Evolutionary conservation across 352 stramenopile species (phyloP).

Genomic region (Phytophthora vignae): DNA sequence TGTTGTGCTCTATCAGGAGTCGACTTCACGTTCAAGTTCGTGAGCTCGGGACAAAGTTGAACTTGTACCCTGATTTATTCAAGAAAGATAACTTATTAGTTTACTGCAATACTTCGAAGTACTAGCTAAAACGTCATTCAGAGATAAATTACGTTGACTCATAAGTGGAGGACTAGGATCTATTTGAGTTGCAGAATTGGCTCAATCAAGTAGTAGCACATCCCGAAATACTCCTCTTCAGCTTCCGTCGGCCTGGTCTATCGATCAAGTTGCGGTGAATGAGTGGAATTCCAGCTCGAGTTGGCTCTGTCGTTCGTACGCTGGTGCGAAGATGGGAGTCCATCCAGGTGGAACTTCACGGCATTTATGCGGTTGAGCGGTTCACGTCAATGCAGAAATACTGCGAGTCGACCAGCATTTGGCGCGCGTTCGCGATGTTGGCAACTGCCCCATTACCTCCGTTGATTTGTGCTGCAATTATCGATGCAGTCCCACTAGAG

Average conservation of each 20-base stretch:
- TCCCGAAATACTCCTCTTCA: constrained; percentile 1
- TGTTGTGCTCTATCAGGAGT: neutral
- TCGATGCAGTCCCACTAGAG: constrained; percentile 19
- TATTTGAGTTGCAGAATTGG: no score
- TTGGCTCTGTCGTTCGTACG: constrained; percentile 8
- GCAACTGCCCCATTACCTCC: constrained; percentile 3
- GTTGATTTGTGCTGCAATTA: constrained; percentile 16
- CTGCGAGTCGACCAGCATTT: constrained; percentile 10
- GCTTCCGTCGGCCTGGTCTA: neutral
- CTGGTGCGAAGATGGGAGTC: constrained; percentile 26
- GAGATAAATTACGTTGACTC: no score
- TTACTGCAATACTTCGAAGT: no score
- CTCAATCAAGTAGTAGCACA: neutral
- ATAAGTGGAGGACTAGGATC: no score
- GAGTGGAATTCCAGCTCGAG: neutral
- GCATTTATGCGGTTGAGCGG: constrained; percentile 24
- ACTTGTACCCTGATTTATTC: neutral
- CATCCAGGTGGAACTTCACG: constrained; percentile 31
- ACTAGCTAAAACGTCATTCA: no score
- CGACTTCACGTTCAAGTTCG: neutral
- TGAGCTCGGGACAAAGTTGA: neutral
- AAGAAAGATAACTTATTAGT: neutral
- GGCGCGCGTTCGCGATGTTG: constrained; percentile 5
- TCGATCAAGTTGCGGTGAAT: neutral
- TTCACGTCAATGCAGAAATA: constrained; percentile 17